Conservation (phyloP, 139 green algal species). For the Closterium sp. region DNA sequence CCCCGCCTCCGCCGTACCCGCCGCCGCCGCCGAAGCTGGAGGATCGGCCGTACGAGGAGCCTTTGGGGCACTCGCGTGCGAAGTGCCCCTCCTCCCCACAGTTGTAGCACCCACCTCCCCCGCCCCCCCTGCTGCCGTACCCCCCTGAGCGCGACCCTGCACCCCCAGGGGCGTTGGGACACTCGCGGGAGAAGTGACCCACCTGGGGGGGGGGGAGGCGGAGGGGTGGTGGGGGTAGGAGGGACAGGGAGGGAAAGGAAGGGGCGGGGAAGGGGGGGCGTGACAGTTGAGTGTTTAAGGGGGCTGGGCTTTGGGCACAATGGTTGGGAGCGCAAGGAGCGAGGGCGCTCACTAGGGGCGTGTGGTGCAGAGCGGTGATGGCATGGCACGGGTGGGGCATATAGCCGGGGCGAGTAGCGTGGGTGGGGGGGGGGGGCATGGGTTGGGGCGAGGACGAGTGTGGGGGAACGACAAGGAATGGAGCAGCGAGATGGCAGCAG, state of each 20-base stretch:
- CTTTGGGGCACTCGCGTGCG: constrained; percentile 34
- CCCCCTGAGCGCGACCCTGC: background rate
- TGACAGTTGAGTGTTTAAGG: background rate
- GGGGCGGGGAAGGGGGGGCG: background rate
- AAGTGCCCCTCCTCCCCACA: constrained; percentile 44
- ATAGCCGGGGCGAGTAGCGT: too few relatives aligned
- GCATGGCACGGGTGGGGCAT: background rate
- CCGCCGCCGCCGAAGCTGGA: background rate
- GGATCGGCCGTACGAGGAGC: background rate
- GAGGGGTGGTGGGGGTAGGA: background rate
- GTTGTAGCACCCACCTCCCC: constrained; percentile 38
- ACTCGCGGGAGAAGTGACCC: constrained; percentile 32
- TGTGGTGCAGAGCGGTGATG: background rate
- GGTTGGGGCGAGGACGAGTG: too few relatives aligned
- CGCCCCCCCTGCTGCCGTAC: constrained; percentile 7
- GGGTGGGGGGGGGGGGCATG: too few relatives aligned
- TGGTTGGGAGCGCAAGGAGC: too few relatives aligned
- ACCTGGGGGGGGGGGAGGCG: background rate
- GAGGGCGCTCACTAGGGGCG: too few relatives aligned
- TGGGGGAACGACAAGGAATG: too few relatives aligned
- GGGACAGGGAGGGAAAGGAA: background rate
- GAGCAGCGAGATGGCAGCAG: too few relatives aligned
- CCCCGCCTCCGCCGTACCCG: background rate
- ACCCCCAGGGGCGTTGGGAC: background rate
- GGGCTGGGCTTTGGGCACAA: too few relatives aligned